Base-by-base conservation (phyloP, 805 yeast species). In the Hyphopichia homilentoma region DNA sequence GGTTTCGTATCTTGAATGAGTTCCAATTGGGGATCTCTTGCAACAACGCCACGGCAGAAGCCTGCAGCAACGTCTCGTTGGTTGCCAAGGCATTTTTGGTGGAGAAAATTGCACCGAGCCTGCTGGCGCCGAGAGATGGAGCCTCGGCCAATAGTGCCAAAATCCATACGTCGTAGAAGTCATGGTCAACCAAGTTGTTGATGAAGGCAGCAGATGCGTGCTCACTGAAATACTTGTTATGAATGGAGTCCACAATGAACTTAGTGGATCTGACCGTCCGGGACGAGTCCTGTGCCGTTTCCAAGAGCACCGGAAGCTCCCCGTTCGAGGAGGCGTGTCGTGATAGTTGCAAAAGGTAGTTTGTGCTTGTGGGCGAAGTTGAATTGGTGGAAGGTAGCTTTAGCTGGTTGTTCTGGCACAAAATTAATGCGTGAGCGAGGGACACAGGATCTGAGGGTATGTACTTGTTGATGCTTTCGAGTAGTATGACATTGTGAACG, bases 391-490 rank as follows among this genome's bases (percentile, higher is more conserved):
- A 13, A 17, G 81, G 81, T 18, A 79, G 47, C 24, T 54, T 56
- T 25, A 73, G 47, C 1, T 45, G 39, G 36, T 73, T 70, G 40
- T 70, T 73, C 24, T 59, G 40, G 22, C 77, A 67, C 21, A 79
- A 48, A 0, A 72, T 46, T 16, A 80, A 52, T 29, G 74, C 61
- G 8, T 68, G 58, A 13, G 63, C 60, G 7, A 78, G 51, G 30
- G 84, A 73, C 9, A 70, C 47, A 0, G 87, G 87, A 43, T 81
- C 88, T 0, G 75, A 63, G 1, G 85, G 78, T 1, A 74, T 44
- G 12, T 54, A 45, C 21, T 54, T 52, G 27, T 55, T 54, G n/a
- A 18, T 21, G 13, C 21, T 22, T 4, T 29, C 26, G 15, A 34
- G 27, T 6, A 57, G 49, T 14, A 44, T 28, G 3, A 73, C 59